A percentile compares a stretch with the other conserved stretches of the same genome.
Conservation (phyloP, 371 early-diverging fungal genomes). For the Mucor mucedo region DNA sequence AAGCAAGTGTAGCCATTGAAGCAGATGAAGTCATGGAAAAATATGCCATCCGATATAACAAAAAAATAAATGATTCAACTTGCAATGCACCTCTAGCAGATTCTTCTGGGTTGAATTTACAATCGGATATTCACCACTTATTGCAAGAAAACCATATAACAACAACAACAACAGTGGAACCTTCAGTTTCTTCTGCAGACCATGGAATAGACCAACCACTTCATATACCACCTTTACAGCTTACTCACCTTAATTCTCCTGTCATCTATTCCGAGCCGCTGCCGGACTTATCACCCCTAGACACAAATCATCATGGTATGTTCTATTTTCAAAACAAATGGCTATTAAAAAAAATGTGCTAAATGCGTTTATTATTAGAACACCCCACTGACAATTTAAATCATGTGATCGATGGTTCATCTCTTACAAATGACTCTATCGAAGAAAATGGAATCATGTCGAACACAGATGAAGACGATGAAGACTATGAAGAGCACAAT, state of each 20-base stretch:
- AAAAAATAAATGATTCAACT: neutral
- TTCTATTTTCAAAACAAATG: neutral
- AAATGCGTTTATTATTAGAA: neutral
- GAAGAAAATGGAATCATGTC: neutral
- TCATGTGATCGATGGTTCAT: neutral
- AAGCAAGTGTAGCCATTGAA: conserved; percentile 75
- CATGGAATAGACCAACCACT: neutral
- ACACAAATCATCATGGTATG: neutral
- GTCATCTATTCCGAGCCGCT: conserved; percentile 20
- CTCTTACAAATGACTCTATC: neutral
- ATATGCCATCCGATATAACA: neutral
- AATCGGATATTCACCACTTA: neutral
- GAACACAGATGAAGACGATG: neutral
- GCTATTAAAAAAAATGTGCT: neutral
- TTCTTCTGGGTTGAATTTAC: conserved; percentile 13
- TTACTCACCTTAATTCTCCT: conserved; percentile 14
- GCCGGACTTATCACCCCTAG: conserved; percentile 13
- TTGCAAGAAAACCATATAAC: neutral
- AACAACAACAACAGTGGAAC: neutral
- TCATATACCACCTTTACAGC: conserved; percentile 8
- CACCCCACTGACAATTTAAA: neutral
- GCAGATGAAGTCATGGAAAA: conserved; percentile 36
- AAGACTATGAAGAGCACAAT: neutral
- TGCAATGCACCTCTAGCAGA: conserved; percentile 10
- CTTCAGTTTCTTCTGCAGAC: conserved; percentile 1